A percentile compares a stretch with the other conserved stretches of the same genome.
Evolutionary conservation across 129 eudicot genomes (phyloP).

Genomic region (Centella asiatica): DNA sequence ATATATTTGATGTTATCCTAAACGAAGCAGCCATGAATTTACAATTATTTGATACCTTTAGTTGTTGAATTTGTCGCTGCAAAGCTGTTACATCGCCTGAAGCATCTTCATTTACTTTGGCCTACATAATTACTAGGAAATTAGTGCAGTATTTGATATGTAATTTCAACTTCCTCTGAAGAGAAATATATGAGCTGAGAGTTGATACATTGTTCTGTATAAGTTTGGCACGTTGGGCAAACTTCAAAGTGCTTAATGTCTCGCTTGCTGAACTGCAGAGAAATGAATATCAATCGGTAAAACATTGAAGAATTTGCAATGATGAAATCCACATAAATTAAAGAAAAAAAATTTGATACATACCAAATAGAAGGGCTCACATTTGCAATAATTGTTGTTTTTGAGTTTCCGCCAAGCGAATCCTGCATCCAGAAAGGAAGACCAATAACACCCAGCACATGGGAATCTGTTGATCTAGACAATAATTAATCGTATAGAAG

Average conservation of each 20-base stretch:
- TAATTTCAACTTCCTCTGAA: neutral
- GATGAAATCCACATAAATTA: neutral
- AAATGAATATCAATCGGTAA: constrained; percentile 10
- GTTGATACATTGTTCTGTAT: constrained; percentile 80
- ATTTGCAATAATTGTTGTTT: constrained; percentile 83
- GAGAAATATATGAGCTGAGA: constrained; percentile 2
- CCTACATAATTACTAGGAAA: constrained; percentile 32
- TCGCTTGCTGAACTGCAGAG: constrained; percentile 66
- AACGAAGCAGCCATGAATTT: neutral
- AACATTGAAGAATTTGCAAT: neutral
- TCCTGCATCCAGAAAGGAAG: constrained; percentile 47
- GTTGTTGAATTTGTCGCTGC: constrained; percentile 72
- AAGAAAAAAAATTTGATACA: constrained; percentile 15
- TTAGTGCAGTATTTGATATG: constrained; percentile 11
- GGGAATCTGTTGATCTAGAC: constrained; percentile 2
- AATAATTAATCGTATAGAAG: constrained; percentile 12
- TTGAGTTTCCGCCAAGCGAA: constrained; percentile 94
- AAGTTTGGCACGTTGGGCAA: constrained; percentile 96
- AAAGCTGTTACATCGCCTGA: constrained; percentile 64
- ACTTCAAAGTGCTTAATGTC: constrained; percentile 80
- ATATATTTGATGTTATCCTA: constrained; percentile 12
- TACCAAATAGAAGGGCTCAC: constrained; percentile 88
- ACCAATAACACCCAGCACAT: constrained; percentile 3
- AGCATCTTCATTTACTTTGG: constrained; percentile 89
- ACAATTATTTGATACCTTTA: constrained; percentile 43